These are phyloP conservation scores for Cladosporium colombiae DNA, from an alignment of 2,329 filamentous ascomycete genomes.

Conservation along the genomic window DNA sequence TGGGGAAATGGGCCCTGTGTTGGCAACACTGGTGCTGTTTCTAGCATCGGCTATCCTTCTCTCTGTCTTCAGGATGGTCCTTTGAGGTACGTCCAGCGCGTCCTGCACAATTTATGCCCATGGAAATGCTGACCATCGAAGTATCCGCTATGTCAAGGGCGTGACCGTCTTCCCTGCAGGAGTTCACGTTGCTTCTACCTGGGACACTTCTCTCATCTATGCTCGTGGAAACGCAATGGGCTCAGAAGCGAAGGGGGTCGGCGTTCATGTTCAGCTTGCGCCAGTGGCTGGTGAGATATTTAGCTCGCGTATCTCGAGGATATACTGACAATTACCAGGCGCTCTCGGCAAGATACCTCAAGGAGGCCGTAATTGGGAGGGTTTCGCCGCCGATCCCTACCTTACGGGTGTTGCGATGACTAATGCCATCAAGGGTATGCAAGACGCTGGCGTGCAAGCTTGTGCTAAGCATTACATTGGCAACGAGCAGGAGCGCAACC, in stretches of 20 bases:
- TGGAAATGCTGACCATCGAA: neutral
- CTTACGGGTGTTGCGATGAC: constrained; percentile 54
- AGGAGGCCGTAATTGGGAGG: constrained; percentile 46
- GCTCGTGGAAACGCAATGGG: constrained; percentile 75
- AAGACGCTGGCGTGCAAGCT: constrained; percentile 45
- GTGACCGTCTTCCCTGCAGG: constrained; percentile 84
- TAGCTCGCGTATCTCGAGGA: no score
- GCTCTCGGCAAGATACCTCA: constrained; percentile 21
- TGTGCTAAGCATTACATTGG: constrained; percentile 20
- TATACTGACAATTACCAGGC: constrained; percentile 23
- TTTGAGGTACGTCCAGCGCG: constrained; percentile 53
- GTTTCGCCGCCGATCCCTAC: constrained; percentile 67
- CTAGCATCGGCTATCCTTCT: constrained; percentile 71
- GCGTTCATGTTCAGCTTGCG: constrained; percentile 72
- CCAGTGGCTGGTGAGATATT: constrained; percentile 64
- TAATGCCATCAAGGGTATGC: constrained; percentile 54
- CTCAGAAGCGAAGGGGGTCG: constrained; percentile 71
- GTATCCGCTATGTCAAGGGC: constrained; percentile 79
- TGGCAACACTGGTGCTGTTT: constrained; percentile 51
- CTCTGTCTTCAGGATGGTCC: constrained; percentile 86
- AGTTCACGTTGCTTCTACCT: constrained; percentile 85
- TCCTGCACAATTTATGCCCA: neutral
- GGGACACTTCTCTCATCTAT: constrained; percentile 84
- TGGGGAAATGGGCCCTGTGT: constrained; percentile 49
- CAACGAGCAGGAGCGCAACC: constrained; percentile 22